Conservation (phyloP, 371 early-diverging fungal genomes). For the Mortierella sp. region DNA sequence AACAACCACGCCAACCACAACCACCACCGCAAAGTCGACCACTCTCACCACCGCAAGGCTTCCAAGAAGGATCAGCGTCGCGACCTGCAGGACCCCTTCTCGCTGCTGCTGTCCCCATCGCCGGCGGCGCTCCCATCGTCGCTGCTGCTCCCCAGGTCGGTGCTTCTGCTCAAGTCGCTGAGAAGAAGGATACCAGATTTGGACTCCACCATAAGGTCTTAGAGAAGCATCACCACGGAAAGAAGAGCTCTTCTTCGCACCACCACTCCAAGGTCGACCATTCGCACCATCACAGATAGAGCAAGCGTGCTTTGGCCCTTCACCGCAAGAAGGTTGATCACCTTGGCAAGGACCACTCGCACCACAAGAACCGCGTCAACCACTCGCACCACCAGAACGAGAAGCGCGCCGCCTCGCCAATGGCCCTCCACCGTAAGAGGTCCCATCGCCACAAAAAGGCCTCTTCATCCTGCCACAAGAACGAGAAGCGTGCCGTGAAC, state of each 20-base stretch:
- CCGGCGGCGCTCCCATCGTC: constrained; percentile 1
- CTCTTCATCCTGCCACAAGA: not conserved
- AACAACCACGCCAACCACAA: constrained; percentile 10
- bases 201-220: not conserved
- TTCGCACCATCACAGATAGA: constrained; percentile 20
- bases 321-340: constrained; percentile 9
- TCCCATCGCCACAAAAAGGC: constrained; percentile 6
- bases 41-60: constrained; percentile 29
- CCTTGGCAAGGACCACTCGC: constrained; percentile 9
- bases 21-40: constrained; percentile 23
- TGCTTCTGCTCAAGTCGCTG: not conserved
- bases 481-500: constrained; percentile 13
- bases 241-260: constrained; percentile 5
- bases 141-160: not conserved
- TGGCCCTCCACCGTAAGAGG: not conserved
- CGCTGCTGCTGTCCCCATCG: constrained; percentile 11
- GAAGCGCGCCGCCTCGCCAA: not conserved
- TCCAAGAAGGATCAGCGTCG: constrained; percentile 23
- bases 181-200: constrained; percentile 6
- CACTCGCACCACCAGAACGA: constrained; percentile 9
- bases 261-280: constrained; percentile 7
- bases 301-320: constrained; percentile 25
- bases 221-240: constrained; percentile 7
- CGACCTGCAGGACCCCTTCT: constrained; percentile 13
- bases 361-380: constrained; percentile 12